Evolutionary conservation across 805 yeast species (phyloP).

Genomic region (Ogataea allantospora): DNA sequence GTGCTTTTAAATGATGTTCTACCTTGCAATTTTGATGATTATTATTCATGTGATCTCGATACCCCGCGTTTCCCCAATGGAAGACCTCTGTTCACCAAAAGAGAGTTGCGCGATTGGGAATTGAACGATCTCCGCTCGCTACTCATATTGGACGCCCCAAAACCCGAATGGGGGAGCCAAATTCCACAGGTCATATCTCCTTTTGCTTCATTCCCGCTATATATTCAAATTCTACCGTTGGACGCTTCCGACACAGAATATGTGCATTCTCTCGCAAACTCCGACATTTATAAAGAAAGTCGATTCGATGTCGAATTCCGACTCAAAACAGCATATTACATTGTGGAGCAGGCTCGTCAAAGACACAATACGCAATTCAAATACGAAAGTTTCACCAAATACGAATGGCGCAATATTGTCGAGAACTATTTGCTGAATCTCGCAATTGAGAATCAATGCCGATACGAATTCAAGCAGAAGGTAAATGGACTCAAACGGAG

Average conservation of each 20-base stretch:
- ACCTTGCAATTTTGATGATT: constrained; percentile 51
- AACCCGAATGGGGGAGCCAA: constrained; percentile 55
- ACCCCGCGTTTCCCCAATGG: constrained; percentile 53
- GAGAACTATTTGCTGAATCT: constrained; percentile 65
- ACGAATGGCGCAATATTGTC: constrained; percentile 71
- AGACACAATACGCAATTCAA: constrained; percentile 39
- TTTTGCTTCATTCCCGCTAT: constrained; percentile 38
- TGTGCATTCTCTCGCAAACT: constrained; percentile 46
- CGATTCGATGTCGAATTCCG: constrained; percentile 53
- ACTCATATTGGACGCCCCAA: constrained; percentile 48
- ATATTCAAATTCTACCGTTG: constrained; percentile 52
- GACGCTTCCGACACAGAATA: constrained; percentile 48
- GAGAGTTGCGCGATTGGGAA: constrained; percentile 68
- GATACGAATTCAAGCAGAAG: constrained; percentile 56
- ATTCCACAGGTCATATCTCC: constrained; percentile 44
- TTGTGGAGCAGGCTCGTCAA: constrained; percentile 55
- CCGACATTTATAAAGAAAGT: constrained; percentile 68
- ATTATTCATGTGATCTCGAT: constrained; percentile 57
- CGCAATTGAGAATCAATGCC: constrained; percentile 70
- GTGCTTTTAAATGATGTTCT: constrained; percentile 46
- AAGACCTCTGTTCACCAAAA: constrained; percentile 59
- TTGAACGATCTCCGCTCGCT: constrained; percentile 66
- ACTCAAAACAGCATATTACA: constrained; percentile 58
- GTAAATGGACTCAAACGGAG: constrained; percentile 44
- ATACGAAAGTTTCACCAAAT: constrained; percentile 30